Evolutionary conservation across 2,329 filamentous ascomycete species (phyloP), one percentile per base, ranked within the genome.

Genomic region (Albophoma yamanashiensis): DNA sequence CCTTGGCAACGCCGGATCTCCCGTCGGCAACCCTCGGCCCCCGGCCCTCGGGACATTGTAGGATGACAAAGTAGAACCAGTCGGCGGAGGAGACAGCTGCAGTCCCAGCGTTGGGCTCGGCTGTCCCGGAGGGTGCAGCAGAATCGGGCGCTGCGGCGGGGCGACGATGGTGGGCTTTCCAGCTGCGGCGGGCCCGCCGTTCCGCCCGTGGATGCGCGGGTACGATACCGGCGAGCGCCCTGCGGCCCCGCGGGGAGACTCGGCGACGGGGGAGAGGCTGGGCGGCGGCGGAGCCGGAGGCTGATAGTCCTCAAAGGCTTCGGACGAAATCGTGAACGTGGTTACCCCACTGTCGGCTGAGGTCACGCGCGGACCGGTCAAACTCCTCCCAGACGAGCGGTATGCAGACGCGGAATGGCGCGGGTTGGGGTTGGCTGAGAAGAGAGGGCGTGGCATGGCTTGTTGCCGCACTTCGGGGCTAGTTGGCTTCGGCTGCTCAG

Each of bases 191-290:
- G 58, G 39, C n/a, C 56, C 68, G 55, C 47, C 60, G 22, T 58
- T 59, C 34, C 67, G 63, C 9, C 64, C 66, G 2, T 62, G 66
- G 39, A 73, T 74, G 56, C 61, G 67, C 15, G 73, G 73, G 22
- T 73, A 69, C 4, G 65, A 62, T 14, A 67, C 71, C 17, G 72
- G 71, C 40, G 74, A 71, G 20, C 68, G 69, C 27, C 71, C 67
- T 40, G 66, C 64, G 50, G 58, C 64, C 9, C 71, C 69, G 17
- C 68, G 67, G 3, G 78, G 79, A 0, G 78, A 80, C 64, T 83
- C 80, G 15, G 70, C 71, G 7, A 83, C 79, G 1, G 80, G 80
- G 0, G 80, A 80, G 5, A 82, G 71, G 53, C 71, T 74, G 59
- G 62, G 68, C 58, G 61, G 69, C 57, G 60, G 60, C 31, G 67